Evolutionary conservation across 805 yeast species (phyloP).

Genomic region (Zygosaccharomyces bailii): DNA sequence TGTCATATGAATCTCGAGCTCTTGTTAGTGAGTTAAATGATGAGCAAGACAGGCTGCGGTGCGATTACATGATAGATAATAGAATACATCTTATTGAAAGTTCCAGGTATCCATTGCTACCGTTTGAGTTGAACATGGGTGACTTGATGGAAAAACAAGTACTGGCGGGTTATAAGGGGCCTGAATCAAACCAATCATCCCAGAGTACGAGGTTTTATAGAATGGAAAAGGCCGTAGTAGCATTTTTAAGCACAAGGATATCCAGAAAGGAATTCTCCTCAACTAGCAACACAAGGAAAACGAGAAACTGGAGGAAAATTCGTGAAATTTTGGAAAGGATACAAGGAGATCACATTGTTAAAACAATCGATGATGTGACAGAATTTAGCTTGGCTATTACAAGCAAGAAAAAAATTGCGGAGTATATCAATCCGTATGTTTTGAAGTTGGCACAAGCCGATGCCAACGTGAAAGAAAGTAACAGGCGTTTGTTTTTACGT

Average conservation of each 20-base stretch:
- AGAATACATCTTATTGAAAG: constrained; percentile 23
- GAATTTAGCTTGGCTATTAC: constrained; percentile 16
- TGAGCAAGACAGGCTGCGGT: constrained; percentile 22
- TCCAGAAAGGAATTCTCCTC: background rate
- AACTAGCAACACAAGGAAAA: constrained; percentile 20
- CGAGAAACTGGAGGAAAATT: constrained; percentile 29
- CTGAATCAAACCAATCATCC: background rate
- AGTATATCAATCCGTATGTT: constrained; percentile 27
- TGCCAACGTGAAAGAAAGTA: constrained; percentile 14
- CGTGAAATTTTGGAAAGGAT: constrained; percentile 27
- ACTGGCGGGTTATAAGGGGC: constrained; percentile 1
- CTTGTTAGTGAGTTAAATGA: constrained; percentile 12
- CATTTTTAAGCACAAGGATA: constrained; percentile 20
- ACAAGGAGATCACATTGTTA: constrained; percentile 10
- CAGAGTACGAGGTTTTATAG: constrained; percentile 5
- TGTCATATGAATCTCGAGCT: constrained; percentile 15
- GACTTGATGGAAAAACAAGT: constrained; percentile 10
- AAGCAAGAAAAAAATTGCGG: constrained; percentile 14
- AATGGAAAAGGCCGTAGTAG: constrained; percentile 15
- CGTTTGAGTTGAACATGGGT: constrained; percentile 27
- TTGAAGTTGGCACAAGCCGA: constrained; percentile 29
- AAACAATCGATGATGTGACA: constrained; percentile 16
- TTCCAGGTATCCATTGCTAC: constrained; percentile 14
- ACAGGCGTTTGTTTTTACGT: constrained; percentile 17
- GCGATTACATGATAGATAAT: constrained; percentile 32